Base-by-base conservation (phyloP, 441 rosid species). In the Populus tomentosa region DNA sequence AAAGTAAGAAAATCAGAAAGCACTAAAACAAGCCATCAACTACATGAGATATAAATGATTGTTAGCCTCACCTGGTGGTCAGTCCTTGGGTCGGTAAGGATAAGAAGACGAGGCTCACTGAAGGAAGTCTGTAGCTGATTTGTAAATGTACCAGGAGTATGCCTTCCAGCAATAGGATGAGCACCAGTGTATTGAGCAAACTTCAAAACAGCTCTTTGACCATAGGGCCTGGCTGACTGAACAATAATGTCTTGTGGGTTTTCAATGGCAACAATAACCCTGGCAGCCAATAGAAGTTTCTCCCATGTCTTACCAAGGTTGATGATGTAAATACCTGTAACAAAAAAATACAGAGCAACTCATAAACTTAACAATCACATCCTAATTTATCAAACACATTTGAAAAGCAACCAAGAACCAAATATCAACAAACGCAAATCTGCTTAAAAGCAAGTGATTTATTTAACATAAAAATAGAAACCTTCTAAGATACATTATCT, bases 221-320 rank as follows among this genome's bases (percentile, higher is more conserved):
- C 97, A 80, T 93, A 95, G 5, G 98, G 98, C 78, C 98, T 90
- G 3, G 98, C 97, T 1, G 96, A 93, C 71, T 93, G 97, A 6
- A 93, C 98, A 79, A 95, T 93, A 61, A 95, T 93, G 80, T 93
- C 98, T 74, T 90, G 87, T 1, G 98, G 97, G 78, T 92, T 93
- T 82, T 95, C 98, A n/a, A 93, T 90, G 0, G 85, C 89, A 30
- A 94, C 99, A 74, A 95, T 95, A 38, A 92, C 94, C 73, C 98
- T 82, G 4, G 99, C 99, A 32, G 98, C 98, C 84, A 95, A 75
- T 79, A 84, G 89, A 20, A 93, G 95, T 75, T 95, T 95, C 9
- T 95, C 99, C 99, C 97, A 95, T 23, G 98, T 95, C 78, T 92
- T 93, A 0, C 98, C 98, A 0, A 95, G 96, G 74, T 95, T 95